Evolutionary conservation across 2,329 filamentous ascomycete species (phyloP).

Genomic region (Penicillium concentricum): DNA sequence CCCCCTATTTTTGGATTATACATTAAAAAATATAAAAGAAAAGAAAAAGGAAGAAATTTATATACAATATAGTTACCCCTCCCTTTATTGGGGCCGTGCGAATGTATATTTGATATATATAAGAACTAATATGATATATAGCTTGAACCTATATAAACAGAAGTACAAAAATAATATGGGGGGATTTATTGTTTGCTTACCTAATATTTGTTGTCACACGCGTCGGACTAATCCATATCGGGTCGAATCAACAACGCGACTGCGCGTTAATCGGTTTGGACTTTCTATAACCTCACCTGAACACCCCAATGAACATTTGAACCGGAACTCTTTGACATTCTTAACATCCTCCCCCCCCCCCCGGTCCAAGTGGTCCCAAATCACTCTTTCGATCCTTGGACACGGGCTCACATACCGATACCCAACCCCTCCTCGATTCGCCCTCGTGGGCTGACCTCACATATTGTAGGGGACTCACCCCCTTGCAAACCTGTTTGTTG

Average conservation of each 20-base stretch:
- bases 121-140: no score
- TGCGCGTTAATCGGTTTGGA: conserved; percentile 11
- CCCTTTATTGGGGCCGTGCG: no score
- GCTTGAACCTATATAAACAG: no score
- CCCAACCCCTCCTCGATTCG: conserved; percentile 12
- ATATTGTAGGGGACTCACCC: conserved; percentile 18
- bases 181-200: conserved; percentile 4
- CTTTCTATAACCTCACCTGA: neutral
- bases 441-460: conserved; percentile 20
- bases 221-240: conserved; percentile 11
- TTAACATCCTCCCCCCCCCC: neutral
- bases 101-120: no score
- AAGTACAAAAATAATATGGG: no score
- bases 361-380: neutral
- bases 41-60: no score
- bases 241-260: conserved; percentile 14
- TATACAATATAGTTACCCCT: no score
- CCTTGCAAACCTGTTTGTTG: conserved; percentile 14
- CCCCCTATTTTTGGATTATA: neutral
- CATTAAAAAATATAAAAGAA: no score
- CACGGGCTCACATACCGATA: neutral
- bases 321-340: neutral
- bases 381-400: neutral
- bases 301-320: neutral
- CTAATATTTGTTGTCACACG: conserved; percentile 13